Evolutionary conservation across 2,329 filamentous ascomycete genomes (phyloP).

Genomic region (Botrytis elliptica): DNA sequence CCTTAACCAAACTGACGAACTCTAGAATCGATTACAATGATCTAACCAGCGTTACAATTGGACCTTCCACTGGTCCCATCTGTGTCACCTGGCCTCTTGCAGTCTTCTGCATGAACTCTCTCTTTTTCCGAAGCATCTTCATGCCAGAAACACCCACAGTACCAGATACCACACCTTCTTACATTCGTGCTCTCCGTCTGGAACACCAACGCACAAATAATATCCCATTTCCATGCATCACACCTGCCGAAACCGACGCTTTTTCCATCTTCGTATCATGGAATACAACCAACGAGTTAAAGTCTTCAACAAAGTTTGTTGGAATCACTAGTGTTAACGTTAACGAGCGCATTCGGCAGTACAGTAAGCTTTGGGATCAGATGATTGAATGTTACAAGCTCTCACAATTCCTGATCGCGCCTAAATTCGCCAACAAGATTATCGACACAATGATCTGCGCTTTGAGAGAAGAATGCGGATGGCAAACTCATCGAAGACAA

Average conservation of each 20-base stretch:
- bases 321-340: neutral
- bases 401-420: neutral
- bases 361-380: neutral
- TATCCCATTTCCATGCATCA: neutral
- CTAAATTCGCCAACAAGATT: neutral
- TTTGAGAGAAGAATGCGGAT: neutral
- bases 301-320: neutral
- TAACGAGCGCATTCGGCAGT: neutral
- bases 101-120: neutral
- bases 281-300: neutral
- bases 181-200: neutral
- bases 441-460: neutral
- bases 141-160: neutral
- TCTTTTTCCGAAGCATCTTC: constrained; percentile 7
- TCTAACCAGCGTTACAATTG: neutral
- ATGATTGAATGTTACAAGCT: neutral
- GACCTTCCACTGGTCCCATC: neutral
- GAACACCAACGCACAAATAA: neutral
- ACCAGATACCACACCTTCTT: neutral
- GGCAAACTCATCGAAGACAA: neutral
- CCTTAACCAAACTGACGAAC: neutral
- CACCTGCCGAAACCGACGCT: neutral
- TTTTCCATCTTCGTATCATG: neutral
- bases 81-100: neutral
- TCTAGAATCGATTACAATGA: neutral